phyloP scores from a whole-genome alignment of 495 filamentous ascomycete genomes.

The Astrocystis sublimbata region DNA sequence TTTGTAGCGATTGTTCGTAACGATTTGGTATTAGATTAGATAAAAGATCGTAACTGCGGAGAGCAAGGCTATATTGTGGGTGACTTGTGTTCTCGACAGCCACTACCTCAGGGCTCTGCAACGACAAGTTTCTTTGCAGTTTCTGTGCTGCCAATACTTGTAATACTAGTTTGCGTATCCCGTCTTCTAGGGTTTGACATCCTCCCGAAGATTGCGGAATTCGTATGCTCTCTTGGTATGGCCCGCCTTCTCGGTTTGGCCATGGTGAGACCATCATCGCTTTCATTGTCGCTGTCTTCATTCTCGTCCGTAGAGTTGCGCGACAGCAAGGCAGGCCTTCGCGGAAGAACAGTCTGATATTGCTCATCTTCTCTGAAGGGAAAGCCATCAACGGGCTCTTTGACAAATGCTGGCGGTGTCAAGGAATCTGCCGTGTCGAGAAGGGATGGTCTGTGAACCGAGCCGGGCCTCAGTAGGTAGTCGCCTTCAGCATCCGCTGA shows the following conservation, averaged over 20 bases:
- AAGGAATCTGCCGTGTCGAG: slow-evolving; percentile 54
- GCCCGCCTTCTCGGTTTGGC: slow-evolving; percentile 42
- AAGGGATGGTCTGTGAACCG: slow-evolving; percentile 38
- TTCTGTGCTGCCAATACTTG: slow-evolving; percentile 54
- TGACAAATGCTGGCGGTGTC: slow-evolving; percentile 51
- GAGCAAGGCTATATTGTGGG: background rate
- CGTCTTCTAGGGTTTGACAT: slow-evolving; percentile 41
- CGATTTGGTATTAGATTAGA: background rate
- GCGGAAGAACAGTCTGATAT: slow-evolving; percentile 25
- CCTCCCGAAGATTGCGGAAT: slow-evolving; percentile 33
- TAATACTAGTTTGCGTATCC: slow-evolving; percentile 53
- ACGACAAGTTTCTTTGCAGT: slow-evolving; percentile 56
- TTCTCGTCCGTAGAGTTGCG: slow-evolving; percentile 46
- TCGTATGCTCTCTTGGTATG: slow-evolving; percentile 24
- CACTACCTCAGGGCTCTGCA: slow-evolving; percentile 23
- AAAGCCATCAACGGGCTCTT: slow-evolving; percentile 46
- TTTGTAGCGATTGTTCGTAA: background rate
- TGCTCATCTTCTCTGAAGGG: slow-evolving; percentile 40
- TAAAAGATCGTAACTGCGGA: background rate
- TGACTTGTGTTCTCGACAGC: background rate
- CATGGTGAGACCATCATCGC: slow-evolving; percentile 55
- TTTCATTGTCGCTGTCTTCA: slow-evolving; percentile 57
- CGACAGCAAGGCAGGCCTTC: slow-evolving; percentile 31
- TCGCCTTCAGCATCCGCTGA: slow-evolving; percentile 61
- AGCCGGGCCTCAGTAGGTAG: slow-evolving; percentile 51